Conservation (phyloP, 2,329 filamentous ascomycete species). For the Alternaria incomplexa region DNA sequence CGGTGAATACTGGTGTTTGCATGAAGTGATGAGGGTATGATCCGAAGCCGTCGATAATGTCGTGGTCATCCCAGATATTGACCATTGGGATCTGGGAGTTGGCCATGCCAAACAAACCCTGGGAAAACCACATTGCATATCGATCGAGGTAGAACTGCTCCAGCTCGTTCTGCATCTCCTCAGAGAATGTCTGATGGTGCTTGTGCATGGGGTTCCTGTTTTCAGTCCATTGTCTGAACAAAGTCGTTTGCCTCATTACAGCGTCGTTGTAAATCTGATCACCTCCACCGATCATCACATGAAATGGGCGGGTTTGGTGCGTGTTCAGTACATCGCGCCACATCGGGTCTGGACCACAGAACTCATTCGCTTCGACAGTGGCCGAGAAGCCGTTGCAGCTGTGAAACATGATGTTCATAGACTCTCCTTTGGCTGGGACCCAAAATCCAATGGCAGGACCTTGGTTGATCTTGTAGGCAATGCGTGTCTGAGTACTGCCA, state of each 20-base stretch:
- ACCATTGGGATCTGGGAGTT: constrained; percentile 97
- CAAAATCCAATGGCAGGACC: constrained; percentile 91
- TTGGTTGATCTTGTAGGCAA: constrained; percentile 94
- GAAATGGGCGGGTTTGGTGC: constrained; percentile 91
- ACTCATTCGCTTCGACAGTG: constrained; percentile 75
- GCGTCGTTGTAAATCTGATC: constrained; percentile 97
- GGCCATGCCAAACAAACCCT: constrained; percentile 90
- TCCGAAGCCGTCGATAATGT: constrained; percentile 75
- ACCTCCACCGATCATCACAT: constrained; percentile 97
- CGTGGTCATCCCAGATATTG: constrained; percentile 96
- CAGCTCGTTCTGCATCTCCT: constrained; percentile 84
- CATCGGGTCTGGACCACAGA: constrained; percentile 92
- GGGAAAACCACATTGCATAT: constrained; percentile 95
- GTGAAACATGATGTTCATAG: constrained; percentile 99
- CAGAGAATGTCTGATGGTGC: constrained; percentile 76
- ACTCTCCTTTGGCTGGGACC: constrained; percentile 82
- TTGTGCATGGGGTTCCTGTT: constrained; percentile 83
- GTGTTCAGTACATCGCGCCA: constrained; percentile 95
- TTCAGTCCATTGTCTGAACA: constrained; percentile 84
- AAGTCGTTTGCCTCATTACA: constrained; percentile 73
- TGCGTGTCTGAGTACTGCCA: constrained; percentile 75
- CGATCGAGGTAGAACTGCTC: constrained; percentile 87
- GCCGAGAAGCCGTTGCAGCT: constrained; percentile 96
- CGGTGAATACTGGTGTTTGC: constrained; percentile 86
- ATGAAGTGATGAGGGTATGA: constrained; percentile 94